Base-by-base conservation (phyloP, 1,284 basidiomycete species). In the Trametes versicolor region DNA sequence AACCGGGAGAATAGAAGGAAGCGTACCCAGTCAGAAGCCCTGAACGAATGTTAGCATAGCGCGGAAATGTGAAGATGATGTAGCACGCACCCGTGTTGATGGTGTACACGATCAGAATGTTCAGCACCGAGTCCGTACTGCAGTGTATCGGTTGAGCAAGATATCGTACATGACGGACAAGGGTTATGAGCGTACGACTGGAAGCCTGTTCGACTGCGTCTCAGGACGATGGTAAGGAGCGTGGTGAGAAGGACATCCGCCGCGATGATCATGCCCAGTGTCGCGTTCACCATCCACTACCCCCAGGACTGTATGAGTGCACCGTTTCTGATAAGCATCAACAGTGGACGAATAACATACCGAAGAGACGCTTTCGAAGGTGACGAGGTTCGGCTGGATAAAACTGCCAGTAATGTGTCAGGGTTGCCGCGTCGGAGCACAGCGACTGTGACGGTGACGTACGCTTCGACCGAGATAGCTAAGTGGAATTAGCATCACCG, bases 31-130 rank as follows among this genome's bases (percentile, higher is more conserved):
- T 57, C 41, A 57, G 29, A 9, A 57, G 55, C 2, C 55, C 55
- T 57, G 19, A 8, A 21, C 6, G 2, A 5, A 25, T 17, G 34
- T 58, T 9, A 56, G 27, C 15, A 45, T 57, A 13, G 23, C 34
- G 34, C 19, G 21, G 4, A 32, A 10, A 21, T 8, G 5, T 12
- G 2, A 8, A 21, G 9, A 5, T 12, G 2, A 8, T 23, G 29
- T 4, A 25, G 5, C n/a, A 61, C 59, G 29, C 45, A 65, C 64
- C 64, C 4, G 60, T 65, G n/a, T 54, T 62, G 27, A 65, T 59
- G 2, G 64, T 45, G 37, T 65, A 65, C 25, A 50, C 15, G n/a
- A 62, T 57, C 34, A 65, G 37, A 2, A 37, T 29, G n/a, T 62
- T 47, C 7, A 65, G 9, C 21, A 65, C 21, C 4, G 43, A 21